Percentiles rank a stretch among this genome's conserved stretches.
phyloP scores from a whole-genome alignment of 2,329 filamentous ascomycete genomes.

The Apiospora marii region DNA sequence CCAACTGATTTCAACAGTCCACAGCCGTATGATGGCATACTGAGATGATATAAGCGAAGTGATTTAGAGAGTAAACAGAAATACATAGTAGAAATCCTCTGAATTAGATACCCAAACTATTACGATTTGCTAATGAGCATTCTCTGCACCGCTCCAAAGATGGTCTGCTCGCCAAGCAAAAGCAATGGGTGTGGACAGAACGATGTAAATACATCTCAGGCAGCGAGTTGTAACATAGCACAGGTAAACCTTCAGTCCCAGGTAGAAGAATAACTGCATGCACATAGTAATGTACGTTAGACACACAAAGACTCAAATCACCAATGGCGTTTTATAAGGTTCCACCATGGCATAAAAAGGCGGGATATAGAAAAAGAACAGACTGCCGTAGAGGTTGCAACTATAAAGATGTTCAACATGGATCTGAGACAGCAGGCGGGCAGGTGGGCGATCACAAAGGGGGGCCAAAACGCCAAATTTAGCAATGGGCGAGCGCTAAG shows the following conservation, averaged over 20 bases:
- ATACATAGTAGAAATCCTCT: neutral
- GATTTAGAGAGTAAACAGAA: too few species aligned
- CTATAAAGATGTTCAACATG: conserved; percentile 20
- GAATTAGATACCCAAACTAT: neutral
- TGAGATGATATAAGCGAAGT: neutral
- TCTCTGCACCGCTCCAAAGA: too few species aligned
- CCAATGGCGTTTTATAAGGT: conserved; percentile 11
- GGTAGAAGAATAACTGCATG: neutral
- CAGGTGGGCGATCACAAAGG: conserved; percentile 10
- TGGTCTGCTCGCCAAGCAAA: neutral
- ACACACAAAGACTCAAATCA: neutral
- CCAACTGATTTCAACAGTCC: neutral
- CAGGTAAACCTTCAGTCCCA: neutral
- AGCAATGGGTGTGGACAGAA: neutral
- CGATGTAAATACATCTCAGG: neutral
- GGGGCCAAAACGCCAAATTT: conserved; percentile 8
- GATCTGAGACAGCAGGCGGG: conserved; percentile 17
- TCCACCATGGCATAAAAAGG: neutral
- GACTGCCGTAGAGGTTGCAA: conserved; percentile 13
- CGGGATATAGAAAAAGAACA: neutral
- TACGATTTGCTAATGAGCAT: neutral
- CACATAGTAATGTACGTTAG: neutral
- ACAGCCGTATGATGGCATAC: neutral
- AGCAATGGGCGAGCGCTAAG: conserved; percentile 5
- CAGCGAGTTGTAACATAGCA: neutral